phyloP scores from a whole-genome alignment of 495 filamentous ascomycete genomes.

The Penicillium daleae region DNA sequence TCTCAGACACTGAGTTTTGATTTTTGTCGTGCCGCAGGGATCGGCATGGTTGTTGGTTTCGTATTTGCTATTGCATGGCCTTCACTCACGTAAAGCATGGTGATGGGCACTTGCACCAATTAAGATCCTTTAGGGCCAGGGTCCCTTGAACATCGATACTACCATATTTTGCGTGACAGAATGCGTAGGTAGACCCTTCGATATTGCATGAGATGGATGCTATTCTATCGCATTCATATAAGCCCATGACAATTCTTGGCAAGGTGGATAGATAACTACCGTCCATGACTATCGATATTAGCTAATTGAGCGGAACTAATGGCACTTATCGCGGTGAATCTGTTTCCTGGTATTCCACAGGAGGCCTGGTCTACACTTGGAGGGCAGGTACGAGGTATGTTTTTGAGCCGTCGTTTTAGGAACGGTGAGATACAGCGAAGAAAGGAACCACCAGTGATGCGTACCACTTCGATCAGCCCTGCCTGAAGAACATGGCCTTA shows the following conservation, averaged over 20 bases:
- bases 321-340: background rate
- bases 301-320: background rate
- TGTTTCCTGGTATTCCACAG: background rate
- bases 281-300: constrained; percentile 1
- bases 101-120: constrained; percentile 8
- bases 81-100: background rate
- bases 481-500: background rate
- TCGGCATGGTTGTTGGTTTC: background rate
- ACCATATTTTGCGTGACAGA: constrained; percentile 2
- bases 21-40: background rate
- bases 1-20: no score
- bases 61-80: background rate
- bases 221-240: background rate
- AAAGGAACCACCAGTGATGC: background rate
- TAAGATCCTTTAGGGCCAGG: constrained; percentile 5
- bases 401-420: background rate
- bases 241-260: background rate
- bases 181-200: constrained; percentile 6
- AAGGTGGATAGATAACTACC: background rate
- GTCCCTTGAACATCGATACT: constrained; percentile 5
- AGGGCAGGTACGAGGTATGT: constrained; percentile 5
- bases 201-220: constrained; percentile 5
- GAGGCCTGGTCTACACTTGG: background rate
- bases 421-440: background rate
- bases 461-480: constrained; percentile 1